phyloP scores from a whole-genome alignment of 129 eudicot species.

The Chrysanthemum lavandulifolium region DNA sequence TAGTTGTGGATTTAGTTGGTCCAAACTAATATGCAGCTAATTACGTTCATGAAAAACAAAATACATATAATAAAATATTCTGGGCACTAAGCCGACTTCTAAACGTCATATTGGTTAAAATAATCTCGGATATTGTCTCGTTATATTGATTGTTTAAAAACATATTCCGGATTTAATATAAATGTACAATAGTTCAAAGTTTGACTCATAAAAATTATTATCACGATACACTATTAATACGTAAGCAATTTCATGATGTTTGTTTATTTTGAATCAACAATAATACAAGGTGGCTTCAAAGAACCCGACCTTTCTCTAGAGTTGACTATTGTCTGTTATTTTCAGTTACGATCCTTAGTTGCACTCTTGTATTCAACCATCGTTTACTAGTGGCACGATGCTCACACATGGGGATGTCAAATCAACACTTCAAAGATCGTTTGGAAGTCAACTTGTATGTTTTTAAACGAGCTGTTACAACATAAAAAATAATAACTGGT shows the following conservation, averaged over 20 bases:
- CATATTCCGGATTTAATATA: background rate
- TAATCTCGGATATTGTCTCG: background rate
- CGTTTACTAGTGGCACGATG: no score
- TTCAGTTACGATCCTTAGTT: conserved; percentile 10
- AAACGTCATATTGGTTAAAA: background rate
- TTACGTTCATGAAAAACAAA: background rate
- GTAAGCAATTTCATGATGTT: background rate
- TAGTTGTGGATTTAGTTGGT: background rate
- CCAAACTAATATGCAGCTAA: background rate
- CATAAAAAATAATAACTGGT: no score
- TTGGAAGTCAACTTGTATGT: no score
- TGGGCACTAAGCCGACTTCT: background rate
- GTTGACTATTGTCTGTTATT: conserved; percentile 2
- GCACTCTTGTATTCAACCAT: no score
- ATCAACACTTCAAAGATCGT: no score
- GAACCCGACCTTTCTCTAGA: background rate
- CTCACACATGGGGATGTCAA: no score
- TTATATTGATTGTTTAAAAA: background rate
- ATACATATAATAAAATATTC: background rate
- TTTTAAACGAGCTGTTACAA: no score
- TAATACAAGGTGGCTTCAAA: conserved; percentile 1
- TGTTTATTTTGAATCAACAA: background rate
- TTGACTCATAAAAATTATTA: background rate
- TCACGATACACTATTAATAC: background rate
- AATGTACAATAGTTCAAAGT: background rate